A percentile compares a stretch with the other conserved stretches of the same genome.
These are phyloP conservation scores for Candida methanosorbosa DNA, from an alignment of 805 yeast species.

Conservation along the genomic window DNA sequence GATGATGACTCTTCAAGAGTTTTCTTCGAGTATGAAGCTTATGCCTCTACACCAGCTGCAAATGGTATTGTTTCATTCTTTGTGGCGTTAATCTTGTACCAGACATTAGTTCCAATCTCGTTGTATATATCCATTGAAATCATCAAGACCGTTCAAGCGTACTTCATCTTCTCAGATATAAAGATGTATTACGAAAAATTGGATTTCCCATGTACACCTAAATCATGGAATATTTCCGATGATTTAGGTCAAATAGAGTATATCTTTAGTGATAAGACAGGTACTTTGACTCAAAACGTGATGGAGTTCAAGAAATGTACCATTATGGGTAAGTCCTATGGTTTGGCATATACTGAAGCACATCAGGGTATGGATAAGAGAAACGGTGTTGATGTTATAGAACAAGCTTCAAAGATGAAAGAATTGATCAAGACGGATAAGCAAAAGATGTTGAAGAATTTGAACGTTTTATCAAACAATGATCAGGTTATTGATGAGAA, in stretches of 20 bases:
- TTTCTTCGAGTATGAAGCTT: constrained; percentile 54
- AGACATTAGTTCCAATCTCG: constrained; percentile 73
- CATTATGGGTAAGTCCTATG: constrained; percentile 58
- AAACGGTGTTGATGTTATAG: constrained; percentile 50
- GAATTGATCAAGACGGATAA: constrained; percentile 33
- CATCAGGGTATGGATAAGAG: constrained; percentile 64
- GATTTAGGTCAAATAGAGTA: constrained; percentile 81
- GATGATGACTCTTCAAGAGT: constrained; percentile 33
- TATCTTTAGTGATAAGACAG: constrained; percentile 77
- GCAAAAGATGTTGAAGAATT: constrained; percentile 35
- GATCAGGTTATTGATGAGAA: constrained; percentile 41
- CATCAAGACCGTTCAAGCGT: constrained; percentile 69
- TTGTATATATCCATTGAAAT: constrained; percentile 73
- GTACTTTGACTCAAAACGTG: constrained; percentile 73
- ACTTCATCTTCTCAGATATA: constrained; percentile 61
- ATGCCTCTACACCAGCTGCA: constrained; percentile 46
- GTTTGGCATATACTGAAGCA: constrained; percentile 73
- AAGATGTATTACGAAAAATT: constrained; percentile 60
- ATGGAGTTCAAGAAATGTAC: constrained; percentile 80
- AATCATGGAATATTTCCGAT: constrained; percentile 77
- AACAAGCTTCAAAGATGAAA: constrained; percentile 34
- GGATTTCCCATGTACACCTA: constrained; percentile 73
- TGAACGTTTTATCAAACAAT: constrained; percentile 25
- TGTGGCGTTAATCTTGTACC: constrained; percentile 67
- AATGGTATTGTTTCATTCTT: constrained; percentile 64